Conservation (phyloP, 768 basidiomycete genomes). For the Tylopilus rubrobrunneus region DNA sequence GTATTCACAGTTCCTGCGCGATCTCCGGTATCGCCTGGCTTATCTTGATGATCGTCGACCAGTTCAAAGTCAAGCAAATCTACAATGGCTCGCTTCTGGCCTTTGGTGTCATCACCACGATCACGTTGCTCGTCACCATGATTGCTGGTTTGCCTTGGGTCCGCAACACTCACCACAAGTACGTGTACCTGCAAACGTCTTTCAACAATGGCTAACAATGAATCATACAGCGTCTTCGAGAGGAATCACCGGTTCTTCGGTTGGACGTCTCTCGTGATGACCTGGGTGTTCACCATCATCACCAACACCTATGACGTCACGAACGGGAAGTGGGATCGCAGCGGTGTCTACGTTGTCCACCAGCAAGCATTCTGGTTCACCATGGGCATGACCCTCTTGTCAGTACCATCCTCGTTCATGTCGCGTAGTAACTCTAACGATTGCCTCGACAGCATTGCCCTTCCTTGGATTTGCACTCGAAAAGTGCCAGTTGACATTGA, state of each 20-base stretch:
- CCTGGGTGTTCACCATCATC: constrained; percentile 66
- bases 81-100: constrained; percentile 56
- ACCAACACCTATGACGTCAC: constrained; percentile 57
- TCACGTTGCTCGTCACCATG: constrained; percentile 55
- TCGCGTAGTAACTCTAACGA: not conserved
- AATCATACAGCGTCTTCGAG: constrained; percentile 59
- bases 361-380: constrained; percentile 80
- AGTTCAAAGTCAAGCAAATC: constrained; percentile 45
- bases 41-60: constrained; percentile 55
- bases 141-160: constrained; percentile 75
- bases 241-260: constrained; percentile 77
- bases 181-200: constrained; percentile 19
- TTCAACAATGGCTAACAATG: not conserved
- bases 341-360: constrained; percentile 49
- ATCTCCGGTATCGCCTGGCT: constrained; percentile 69
- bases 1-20: constrained; percentile 76
- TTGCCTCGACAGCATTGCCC: constrained; percentile 45
- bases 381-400: constrained; percentile 72
- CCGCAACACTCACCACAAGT: constrained; percentile 80
- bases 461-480: constrained; percentile 75
- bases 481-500: constrained; percentile 73
- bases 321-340: constrained; percentile 55
- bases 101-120: constrained; percentile 56
- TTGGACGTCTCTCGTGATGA: constrained; percentile 58
- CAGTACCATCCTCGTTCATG: constrained; percentile 23